Base-by-base conservation (phyloP, 2,329 filamentous ascomycete species). In the Dactylellina haptotyla region DNA sequence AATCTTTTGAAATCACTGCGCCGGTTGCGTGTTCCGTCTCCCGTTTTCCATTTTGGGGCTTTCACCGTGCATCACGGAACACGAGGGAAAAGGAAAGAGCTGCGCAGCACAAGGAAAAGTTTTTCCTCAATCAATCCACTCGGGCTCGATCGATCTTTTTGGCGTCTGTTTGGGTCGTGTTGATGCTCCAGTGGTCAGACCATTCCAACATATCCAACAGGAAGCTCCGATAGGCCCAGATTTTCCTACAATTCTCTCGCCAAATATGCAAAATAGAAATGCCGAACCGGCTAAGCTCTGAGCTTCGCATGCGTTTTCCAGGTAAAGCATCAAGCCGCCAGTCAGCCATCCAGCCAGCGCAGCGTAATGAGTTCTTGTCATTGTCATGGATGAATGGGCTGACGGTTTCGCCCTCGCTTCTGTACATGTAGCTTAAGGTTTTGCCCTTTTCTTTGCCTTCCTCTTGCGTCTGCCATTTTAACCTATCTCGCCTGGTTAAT, bases 221-320 rank as follows among this genome's bases (percentile, higher is more conserved):
- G 41, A 65, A 65, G 56, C 67, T 65, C 67, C 67, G 67, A 72
- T 72, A 65, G 67, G 67, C 30, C 59, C 59, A 65, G 53, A 58
- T 46, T 18, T 18, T 23, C 9, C 50, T 39, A 25, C 9, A 20
- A 50, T 58, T 28, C 37, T 16, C 23, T 56, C 56, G 53, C 54
- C 53, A 56, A 62, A 64, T 50, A 54, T 51, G 57, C 58, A 63
- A 72, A 69, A 57, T 65, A 53, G 58, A 72, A 58, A 71, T 63
- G 66, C 66, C 57, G 66, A 71, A 71, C 58, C 66, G 66, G 66
- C 66, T 63, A 71, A 71, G 58, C 53, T 51, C 28, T 6, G 43
- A 23, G n/a, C 32, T 57, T 61, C 59, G 67, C 58, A 62, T 71
- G 30, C 34, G 48, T 65, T 65, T 72, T 59, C 43, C 58, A 63